Base-by-base conservation (phyloP, 192 early-diverging fungal species). In the Entrophospora sp. region DNA sequence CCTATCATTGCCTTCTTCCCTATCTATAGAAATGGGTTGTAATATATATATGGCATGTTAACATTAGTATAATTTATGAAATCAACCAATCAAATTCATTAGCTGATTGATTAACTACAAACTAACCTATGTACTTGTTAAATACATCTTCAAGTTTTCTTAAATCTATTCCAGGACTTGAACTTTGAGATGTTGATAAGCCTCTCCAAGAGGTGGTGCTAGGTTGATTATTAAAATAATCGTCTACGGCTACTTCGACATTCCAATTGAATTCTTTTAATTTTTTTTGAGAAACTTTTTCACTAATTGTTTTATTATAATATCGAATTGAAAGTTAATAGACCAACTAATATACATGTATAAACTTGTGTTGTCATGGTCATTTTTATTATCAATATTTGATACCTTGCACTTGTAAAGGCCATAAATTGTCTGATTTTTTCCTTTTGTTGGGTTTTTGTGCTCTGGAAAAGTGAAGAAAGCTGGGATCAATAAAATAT, bases 41-140 rank as follows among this genome's bases (percentile, higher is more conserved):
- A 53, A 12, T 18, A n/a, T 13, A 40, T 16, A 28, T 13, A 62
- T 28, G 24, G 20, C 24, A n/a, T 8, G 22, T 9, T 27, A 55
- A n/a, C n/a, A n/a, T n/a, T n/a, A n/a, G n/a, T n/a, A n/a, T n/a
- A n/a, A n/a, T n/a, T n/a, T n/a, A n/a, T n/a, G n/a, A n/a, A n/a
- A n/a, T n/a, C n/a, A n/a, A n/a, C n/a, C n/a, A n/a, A n/a, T n/a
- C n/a, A n/a, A n/a, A n/a, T n/a, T n/a, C n/a, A n/a, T n/a, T n/a
- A n/a, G n/a, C n/a, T n/a, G n/a, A n/a, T n/a, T n/a, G n/a, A n/a
- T n/a, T n/a, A n/a, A n/a, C n/a, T n/a, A n/a, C n/a, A n/a, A 37
- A 51, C 67, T 24, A 69, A 91, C 90, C 88, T 78, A 89, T 84
- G 73, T 87, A 92, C 38, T 77, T 77, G 30, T 88, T 80, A 75